Evolutionary conservation across 192 early-diverging fungal genomes (phyloP), one percentile per base, ranked within the genome.

Genomic region (Coemansia sp.): DNA sequence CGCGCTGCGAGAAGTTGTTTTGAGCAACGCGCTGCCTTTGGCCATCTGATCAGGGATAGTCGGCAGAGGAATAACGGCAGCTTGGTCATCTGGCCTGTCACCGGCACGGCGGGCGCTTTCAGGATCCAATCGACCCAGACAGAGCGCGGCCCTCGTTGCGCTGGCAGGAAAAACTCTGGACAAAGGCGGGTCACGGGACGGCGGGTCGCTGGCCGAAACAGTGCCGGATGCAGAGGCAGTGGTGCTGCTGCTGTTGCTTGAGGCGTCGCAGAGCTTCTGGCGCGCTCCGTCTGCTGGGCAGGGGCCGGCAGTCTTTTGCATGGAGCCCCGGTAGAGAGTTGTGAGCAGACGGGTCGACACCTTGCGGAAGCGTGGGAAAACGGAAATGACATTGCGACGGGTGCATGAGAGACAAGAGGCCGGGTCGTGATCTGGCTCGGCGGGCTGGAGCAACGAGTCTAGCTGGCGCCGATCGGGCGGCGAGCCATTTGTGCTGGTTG

Each of bases 1-100:
- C 0, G 70, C 72, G 57, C 70, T 64, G 33, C 66, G 64, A 49
- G 75, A 75, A 32, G 76, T 77, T 4, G 76, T 76, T 66, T 83
- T 83, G 42, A 83, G 68, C 69, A 83, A 61, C n/a, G 71, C 20
- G 48, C 73, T 73, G 59, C 81, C 76, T 45, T 29, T 65, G 52
- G 71, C 74, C 68, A 82, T 68, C 1, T 66, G 67, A 34, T 56
- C 71, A 18, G 80, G 80, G 31, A 82, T 66, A 30, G 40, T 31
- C 32, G 76, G 71, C 64, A 73, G 61, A 17, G 63, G 66, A 20
- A 58, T 57, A 45, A 25, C 33, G 32, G 55, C 42, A 51, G 45
- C 14, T 4, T 48, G 48, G 36, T 63, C 61, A 52, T 22, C 56
- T 38, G 40, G 54, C 51, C 40, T 72, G 71, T 49, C 71, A 34